Evolutionary conservation across 768 basidiomycete species (phyloP).

Genomic region (Thelephora aurantiotincta): DNA sequence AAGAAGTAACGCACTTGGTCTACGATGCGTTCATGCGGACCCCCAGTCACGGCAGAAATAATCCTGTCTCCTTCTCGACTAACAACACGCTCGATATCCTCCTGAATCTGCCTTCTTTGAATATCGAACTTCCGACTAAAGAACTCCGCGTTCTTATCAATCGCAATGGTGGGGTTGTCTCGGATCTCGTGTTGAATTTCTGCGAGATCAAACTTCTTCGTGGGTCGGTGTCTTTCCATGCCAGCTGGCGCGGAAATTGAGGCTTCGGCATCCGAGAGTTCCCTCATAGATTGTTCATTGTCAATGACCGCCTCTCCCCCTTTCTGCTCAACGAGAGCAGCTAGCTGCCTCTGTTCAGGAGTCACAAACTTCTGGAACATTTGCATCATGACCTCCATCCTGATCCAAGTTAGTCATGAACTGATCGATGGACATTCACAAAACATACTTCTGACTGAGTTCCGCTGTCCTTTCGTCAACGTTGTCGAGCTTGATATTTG

Average conservation of each 20-base stretch:
- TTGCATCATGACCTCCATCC: slow-evolving; percentile 7
- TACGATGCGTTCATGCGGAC: slow-evolving; percentile 14
- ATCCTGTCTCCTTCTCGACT: slow-evolving; percentile 10
- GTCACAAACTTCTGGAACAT: slow-evolving; percentile 7
- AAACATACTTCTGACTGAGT: slow-evolving; percentile 9
- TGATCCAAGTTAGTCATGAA: background rate
- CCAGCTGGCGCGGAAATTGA: slow-evolving; percentile 1
- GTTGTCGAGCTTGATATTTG: slow-evolving; percentile 8
- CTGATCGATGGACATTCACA: background rate
- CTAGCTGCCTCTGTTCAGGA: slow-evolving; percentile 7
- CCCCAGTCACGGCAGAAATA: slow-evolving; percentile 10
- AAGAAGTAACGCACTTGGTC: slow-evolving; percentile 8
- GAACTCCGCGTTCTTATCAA: slow-evolving; percentile 7
- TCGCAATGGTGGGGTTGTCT: slow-evolving; percentile 10
- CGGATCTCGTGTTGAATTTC: slow-evolving; percentile 13
- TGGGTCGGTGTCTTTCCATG: background rate
- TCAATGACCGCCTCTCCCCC: slow-evolving; percentile 10
- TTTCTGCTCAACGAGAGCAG: slow-evolving; percentile 6
- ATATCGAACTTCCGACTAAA: slow-evolving; percentile 13
- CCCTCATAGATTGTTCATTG: slow-evolving; percentile 7
- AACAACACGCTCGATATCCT: slow-evolving; percentile 8
- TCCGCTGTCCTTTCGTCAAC: slow-evolving; percentile 2
- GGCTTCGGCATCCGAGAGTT: slow-evolving; percentile 9
- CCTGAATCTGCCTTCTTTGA: slow-evolving; percentile 8
- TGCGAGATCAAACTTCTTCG: slow-evolving; percentile 8